Evolutionary conservation across 129 eudicot genomes (phyloP), one percentile per base, ranked within the genome.

Genomic region (Centrapalus pauciflorus): DNA sequence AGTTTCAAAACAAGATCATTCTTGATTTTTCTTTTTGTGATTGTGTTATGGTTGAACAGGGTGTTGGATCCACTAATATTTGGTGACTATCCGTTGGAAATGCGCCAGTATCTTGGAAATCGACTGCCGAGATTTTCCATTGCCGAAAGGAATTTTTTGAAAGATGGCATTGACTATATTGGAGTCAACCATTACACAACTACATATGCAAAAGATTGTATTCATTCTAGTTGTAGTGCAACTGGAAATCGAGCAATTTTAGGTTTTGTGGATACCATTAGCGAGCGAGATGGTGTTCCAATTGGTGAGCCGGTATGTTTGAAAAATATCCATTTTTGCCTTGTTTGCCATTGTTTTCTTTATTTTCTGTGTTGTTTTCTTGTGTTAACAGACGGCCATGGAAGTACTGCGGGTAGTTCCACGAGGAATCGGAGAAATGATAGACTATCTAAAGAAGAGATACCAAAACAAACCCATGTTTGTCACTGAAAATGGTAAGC

Each of bases 401-500:
- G 11, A 34, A 5, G 48, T 69, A 4, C 73, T 85, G 57, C 85
- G 38, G 13, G 96, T 85, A 10, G 96, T 92, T 51, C 98, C 98
- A 14, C 58, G 80, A 75, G 98, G 95, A 69, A 70, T 88, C 74
- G 89, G 86, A 74, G 81, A 84, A 57, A 61, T 80, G 55, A 40
- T 92, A 52, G 60, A 64, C 35, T 92, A 83, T 78, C 13, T 88
- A 23, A 85, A 75, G 79, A 76, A 72, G 58, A 88, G 89, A 79
- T 92, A 92, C 73, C 58, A 80, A 61, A 88, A 83, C 84, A 92
- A 70, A 63, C 88, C 95, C 6, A 88, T 92, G 83, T 85, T 81
- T 76, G 62, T 92, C 30, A 88, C 96, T 13, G 98, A 92, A 81
- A 92, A 92, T 76, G 98, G 98, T 92, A 76, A 64, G 82, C 13